Evolutionary conservation across 352 stramenopile species (phyloP), one percentile per base, ranked within the genome.

Genomic region (Pythium grandisporangium): DNA sequence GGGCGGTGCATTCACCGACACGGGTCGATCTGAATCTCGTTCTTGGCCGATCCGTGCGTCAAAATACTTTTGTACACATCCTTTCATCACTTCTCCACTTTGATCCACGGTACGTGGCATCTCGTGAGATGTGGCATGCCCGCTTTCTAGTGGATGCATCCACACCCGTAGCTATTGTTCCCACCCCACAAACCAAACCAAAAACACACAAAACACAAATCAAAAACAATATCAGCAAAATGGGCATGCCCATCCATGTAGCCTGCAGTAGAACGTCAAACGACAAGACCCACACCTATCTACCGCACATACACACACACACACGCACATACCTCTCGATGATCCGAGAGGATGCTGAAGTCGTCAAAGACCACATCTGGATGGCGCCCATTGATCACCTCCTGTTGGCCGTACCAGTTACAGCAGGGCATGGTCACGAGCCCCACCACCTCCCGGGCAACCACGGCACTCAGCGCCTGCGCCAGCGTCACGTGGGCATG

Each of bases 351-450:
- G 29, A 91, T 80, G 38, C 78, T 87, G 34, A 84, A 85, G 40
- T 91, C 78, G 42, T 91, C 74, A 50, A 88, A 91, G 2, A 91
- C 78, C 26, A 91, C 39, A 35, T 84, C 63, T 1, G 74, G 74
- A 0, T 53, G 60, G 0, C 66, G 58, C n/a, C 53, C 62, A 33
- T 73, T 78, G 24, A 84, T 61, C 25, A 27, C 22, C 41, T 88
- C 73, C 34, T 91, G 78, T 16, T 71, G 51, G 11, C 70, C 67
- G 41, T 88, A 91, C 78, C 78, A 91, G 42, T 91, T 91, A 48
- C 78, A 91, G 51, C 78, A 91, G 13, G 74, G 78, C 25, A 88
- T 53, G 23, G 78, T 88, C 6, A 88, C 61, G 4, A 88, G 67
- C 5, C 71, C 78, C 16, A 68, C 67, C 21, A 88, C 30, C 14